phyloP scores from a whole-genome alignment of 192 early-diverging fungal species.

The Coemansia sp. region DNA sequence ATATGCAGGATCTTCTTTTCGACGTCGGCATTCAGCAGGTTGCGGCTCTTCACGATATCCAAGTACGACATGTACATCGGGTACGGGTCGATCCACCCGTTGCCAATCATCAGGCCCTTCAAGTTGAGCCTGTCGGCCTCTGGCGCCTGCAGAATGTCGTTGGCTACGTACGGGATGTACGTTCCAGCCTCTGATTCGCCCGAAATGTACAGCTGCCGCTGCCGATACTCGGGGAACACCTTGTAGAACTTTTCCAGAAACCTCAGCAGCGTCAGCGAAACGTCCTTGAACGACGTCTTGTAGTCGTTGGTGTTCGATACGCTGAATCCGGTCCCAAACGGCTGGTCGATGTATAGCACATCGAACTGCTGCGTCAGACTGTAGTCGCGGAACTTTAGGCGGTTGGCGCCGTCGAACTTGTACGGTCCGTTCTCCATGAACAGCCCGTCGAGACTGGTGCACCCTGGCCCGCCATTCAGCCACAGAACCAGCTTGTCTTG shows the following conservation, averaged over 20 bases:
- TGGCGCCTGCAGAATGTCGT: constrained; percentile 54
- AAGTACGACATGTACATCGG: constrained; percentile 58
- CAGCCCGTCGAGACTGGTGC: constrained; percentile 64
- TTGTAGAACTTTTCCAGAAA: constrained; percentile 62
- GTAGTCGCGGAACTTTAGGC: constrained; percentile 33
- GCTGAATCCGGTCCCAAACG: constrained; percentile 63
- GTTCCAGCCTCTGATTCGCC: constrained; percentile 76
- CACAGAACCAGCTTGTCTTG: constrained; percentile 58
- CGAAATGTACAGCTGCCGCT: constrained; percentile 61
- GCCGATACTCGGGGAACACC: constrained; percentile 56
- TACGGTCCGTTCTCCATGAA: constrained; percentile 69
- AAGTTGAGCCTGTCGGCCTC: constrained; percentile 31
- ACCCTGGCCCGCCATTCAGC: constrained; percentile 68
- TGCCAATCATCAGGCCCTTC: constrained; percentile 64
- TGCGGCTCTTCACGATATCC: constrained; percentile 43
- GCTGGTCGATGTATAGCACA: constrained; percentile 65
- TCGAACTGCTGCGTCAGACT: constrained; percentile 52
- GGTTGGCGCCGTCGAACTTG: constrained; percentile 39
- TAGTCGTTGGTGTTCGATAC: constrained; percentile 14
- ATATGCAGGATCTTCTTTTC: constrained; percentile 19
- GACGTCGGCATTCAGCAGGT: constrained; percentile 23
- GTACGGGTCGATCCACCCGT: constrained; percentile 75
- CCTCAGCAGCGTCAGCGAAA: constrained; percentile 45
- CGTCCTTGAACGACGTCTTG: constrained; percentile 36
- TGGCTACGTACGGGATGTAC: constrained; percentile 69